phyloP scores from a whole-genome alignment of 805 yeast genomes.

The Kodamaea fukazawae region DNA sequence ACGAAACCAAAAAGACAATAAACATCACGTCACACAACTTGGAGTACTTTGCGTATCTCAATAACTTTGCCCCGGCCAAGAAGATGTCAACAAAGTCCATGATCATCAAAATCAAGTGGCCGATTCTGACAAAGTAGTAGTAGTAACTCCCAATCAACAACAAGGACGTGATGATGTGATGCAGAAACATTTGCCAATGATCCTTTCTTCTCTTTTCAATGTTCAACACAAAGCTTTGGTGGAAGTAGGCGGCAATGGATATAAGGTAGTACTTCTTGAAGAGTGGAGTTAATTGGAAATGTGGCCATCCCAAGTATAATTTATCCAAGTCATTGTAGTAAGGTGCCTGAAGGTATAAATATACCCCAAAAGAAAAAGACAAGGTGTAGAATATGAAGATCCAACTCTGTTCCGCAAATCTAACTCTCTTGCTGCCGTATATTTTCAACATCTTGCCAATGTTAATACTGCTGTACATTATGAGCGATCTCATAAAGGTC shows the following conservation, averaged over 20 bases:
- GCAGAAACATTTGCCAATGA: conserved; percentile 80
- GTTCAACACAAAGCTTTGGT: conserved; percentile 73
- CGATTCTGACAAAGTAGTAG: conserved; percentile 70
- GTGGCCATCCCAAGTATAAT: conserved; percentile 74
- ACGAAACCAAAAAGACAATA: conserved; percentile 58
- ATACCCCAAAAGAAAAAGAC: conserved; percentile 56
- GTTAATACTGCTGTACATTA: conserved; percentile 55
- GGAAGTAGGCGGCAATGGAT: conserved; percentile 76
- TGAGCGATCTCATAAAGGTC: conserved; percentile 56
- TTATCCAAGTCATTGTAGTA: conserved; percentile 59
- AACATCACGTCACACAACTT: conserved; percentile 67
- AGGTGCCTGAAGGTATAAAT: conserved; percentile 53
- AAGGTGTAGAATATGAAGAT: conserved; percentile 54
- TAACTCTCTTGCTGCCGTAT: conserved; percentile 23
- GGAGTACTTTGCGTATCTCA: conserved; percentile 66
- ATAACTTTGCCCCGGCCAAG: conserved; percentile 69
- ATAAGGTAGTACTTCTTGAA: conserved; percentile 71
- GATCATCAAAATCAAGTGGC: conserved; percentile 70
- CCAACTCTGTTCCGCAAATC: conserved; percentile 92
- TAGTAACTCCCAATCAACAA: conserved; percentile 70
- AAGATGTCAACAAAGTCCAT: conserved; percentile 85
- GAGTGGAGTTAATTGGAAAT: conserved; percentile 48
- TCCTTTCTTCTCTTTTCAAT: conserved; percentile 81
- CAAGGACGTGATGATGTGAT: conserved; percentile 76
- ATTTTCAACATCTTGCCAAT: conserved; percentile 42